phyloP scores from a whole-genome alignment of 192 early-diverging fungal species.

The Linderina pennispora region DNA sequence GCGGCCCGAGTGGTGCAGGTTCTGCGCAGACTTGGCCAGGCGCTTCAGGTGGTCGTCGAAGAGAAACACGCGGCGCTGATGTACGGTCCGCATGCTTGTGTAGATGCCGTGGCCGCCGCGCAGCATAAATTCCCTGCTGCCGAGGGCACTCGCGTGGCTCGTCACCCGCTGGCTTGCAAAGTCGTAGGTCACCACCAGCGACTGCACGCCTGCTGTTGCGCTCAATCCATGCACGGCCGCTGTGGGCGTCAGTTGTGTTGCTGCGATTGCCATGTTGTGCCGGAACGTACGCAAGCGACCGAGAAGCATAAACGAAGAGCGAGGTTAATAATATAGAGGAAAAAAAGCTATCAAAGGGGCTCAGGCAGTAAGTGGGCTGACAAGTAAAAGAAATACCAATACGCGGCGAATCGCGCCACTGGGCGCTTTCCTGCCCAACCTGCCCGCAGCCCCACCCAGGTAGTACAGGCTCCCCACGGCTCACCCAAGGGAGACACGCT shows the following conservation, averaged over 20 bases:
- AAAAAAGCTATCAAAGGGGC: no score
- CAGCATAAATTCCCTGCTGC: conserved; percentile 40
- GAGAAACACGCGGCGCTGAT: conserved; percentile 27
- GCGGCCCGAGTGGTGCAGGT: conserved; percentile 3
- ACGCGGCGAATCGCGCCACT: no score
- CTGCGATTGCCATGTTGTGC: neutral
- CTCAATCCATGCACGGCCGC: conserved; percentile 1
- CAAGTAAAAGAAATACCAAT: no score
- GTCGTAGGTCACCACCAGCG: conserved; percentile 29
- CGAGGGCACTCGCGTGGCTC: conserved; percentile 10
- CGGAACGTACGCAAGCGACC: neutral
- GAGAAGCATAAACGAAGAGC: neutral
- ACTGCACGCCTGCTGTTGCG: neutral
- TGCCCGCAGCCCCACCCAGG: no score
- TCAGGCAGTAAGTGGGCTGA: no score
- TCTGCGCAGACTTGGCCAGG: conserved; percentile 20
- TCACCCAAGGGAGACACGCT: no score
- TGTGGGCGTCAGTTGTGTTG: no score
- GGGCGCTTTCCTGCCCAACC: no score
- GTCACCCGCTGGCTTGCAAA: conserved; percentile 5
- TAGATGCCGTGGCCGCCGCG: conserved; percentile 26
- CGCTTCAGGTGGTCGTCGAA: conserved; percentile 39
- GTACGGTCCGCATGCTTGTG: conserved; percentile 38
- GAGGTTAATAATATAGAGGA: no score
- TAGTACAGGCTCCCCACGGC: no score